Base-by-base conservation (phyloP, 192 early-diverging fungal species). In the Backusella morwellensis region DNA sequence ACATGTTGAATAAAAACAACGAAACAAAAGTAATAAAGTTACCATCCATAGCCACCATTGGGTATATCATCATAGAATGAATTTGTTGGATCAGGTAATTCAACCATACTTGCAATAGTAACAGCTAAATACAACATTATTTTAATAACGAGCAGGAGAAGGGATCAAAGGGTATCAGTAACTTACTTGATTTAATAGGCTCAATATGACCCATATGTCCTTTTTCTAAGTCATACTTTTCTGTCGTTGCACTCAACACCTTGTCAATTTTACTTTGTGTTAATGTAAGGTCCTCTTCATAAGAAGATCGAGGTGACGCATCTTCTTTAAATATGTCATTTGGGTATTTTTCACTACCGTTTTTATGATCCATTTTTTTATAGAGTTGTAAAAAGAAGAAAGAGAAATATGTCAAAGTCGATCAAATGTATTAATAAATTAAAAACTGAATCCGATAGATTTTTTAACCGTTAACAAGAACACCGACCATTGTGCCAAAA, bases 1-100 rank as follows among this genome's bases (percentile, higher is more conserved):
- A 44, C 17, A 17, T 44, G 42, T 44, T 44, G 42, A 44, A 44
- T 44, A 44, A 17, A 44, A 15, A 4, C 12, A 44, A 5, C 14
- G 38, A 42, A 50, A 32, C 3, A 15, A 72, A 26, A 34, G 15
- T 3, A 47, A 21, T 41, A 1, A 70, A n/a, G 26, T 66, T 66
- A 74, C 73, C 73, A 74, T 32, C 73, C 73, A 66, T 74, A 74
- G 9, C 73, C 73, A 40, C 73, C 73, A 4, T 74, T 41, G 0
- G 73, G 73, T 59, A 74, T 74, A 38, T 34, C 47, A 21, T 74
- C 19, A 40, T 74, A 74, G 19, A 74, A 74, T 11, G 17, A 35
- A 19, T 74, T n/a, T 6, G 59, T n/a, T 56, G 35, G 34, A 35
- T 36, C 35, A 40, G 73, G 73, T 35, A 69, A 40, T 21, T 74